Evolutionary conservation across 1,284 basidiomycete genomes (phyloP).

Genomic region (Cutaneotrichosporon cutaneum): DNA sequence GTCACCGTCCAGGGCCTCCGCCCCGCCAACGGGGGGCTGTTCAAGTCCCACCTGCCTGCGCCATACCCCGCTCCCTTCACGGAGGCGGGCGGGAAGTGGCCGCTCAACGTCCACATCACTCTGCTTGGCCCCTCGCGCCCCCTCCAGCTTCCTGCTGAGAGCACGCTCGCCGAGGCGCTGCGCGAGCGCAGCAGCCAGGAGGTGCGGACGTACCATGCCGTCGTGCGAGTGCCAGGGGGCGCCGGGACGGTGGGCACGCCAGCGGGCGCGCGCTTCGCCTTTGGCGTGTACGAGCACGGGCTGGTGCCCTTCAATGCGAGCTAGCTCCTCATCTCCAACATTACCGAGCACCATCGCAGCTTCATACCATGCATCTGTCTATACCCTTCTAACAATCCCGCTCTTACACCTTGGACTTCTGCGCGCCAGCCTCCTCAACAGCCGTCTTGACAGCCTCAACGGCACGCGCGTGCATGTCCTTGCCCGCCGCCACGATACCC

Average conservation of each 20-base stretch:
- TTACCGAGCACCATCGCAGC: too few relatives aligned
- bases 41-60: slow-evolving; percentile 41
- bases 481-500: slow-evolving; percentile 77
- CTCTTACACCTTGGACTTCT: slow-evolving; percentile 1
- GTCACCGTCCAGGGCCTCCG: slow-evolving; percentile 43
- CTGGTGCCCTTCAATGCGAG: slow-evolving; percentile 27
- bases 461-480: slow-evolving; percentile 65
- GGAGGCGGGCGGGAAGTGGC: slow-evolving; percentile 22
- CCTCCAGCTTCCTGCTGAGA: slow-evolving; percentile 42
- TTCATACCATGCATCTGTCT: slow-evolving; percentile 10
- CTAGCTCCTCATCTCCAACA: neutral
- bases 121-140: slow-evolving; percentile 27
- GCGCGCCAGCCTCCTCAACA: slow-evolving; percentile 53
- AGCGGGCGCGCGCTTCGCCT: slow-evolving; percentile 32
- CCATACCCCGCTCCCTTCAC: slow-evolving; percentile 36
- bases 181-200: slow-evolving; percentile 30
- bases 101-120: slow-evolving; percentile 44
- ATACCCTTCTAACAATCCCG: neutral
- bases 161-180: slow-evolving; percentile 40
- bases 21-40: slow-evolving; percentile 28
- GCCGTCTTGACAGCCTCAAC: slow-evolving; percentile 74
- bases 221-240: slow-evolving; percentile 31
- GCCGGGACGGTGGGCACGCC: slow-evolving; percentile 23
- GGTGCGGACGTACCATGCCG: slow-evolving; percentile 32
- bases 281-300: slow-evolving; percentile 34